Evolutionary conservation across 306 rosid species (phyloP).

Genomic region (Trifolium dubium): DNA sequence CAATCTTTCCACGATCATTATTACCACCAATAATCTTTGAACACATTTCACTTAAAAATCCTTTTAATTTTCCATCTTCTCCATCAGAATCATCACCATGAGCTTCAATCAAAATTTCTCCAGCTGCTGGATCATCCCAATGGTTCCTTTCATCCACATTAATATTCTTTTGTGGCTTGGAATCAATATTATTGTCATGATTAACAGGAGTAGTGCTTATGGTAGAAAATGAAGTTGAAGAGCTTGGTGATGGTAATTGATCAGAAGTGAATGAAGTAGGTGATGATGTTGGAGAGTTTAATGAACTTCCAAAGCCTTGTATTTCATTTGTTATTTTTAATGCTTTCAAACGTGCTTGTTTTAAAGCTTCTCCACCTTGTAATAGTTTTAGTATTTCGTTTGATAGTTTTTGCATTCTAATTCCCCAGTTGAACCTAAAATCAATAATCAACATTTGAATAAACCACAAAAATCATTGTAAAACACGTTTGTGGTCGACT

Average conservation of each 20-base stretch:
- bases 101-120: conserved; percentile 55
- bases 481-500: too few relatives aligned
- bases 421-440: conserved; percentile 81
- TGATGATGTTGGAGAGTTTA: conserved; percentile 39
- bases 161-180: background rate
- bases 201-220: conserved; percentile 37
- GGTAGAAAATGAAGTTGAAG: conserved; percentile 59
- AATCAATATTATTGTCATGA: conserved; percentile 18
- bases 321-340: conserved; percentile 76
- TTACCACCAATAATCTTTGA: conserved; percentile 51
- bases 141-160: conserved; percentile 39
- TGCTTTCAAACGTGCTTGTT: conserved; percentile 73
- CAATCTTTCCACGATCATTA: conserved; percentile 34
- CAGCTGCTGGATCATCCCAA: conserved; percentile 50
- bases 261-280: conserved; percentile 43
- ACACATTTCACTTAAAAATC: conserved; percentile 52
- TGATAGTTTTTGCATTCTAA: conserved; percentile 64
- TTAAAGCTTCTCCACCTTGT: conserved; percentile 48
- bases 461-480: too few relatives aligned
- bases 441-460: too few relatives aligned
- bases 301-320: conserved; percentile 68
- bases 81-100: conserved; percentile 38
- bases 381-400: conserved; percentile 58
- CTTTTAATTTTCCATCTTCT: conserved; percentile 46
- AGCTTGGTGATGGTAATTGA: conserved; percentile 36